Conservation (phyloP, 2,329 filamentous ascomycete genomes). For the Ceratocystis eucalypticola region DNA sequence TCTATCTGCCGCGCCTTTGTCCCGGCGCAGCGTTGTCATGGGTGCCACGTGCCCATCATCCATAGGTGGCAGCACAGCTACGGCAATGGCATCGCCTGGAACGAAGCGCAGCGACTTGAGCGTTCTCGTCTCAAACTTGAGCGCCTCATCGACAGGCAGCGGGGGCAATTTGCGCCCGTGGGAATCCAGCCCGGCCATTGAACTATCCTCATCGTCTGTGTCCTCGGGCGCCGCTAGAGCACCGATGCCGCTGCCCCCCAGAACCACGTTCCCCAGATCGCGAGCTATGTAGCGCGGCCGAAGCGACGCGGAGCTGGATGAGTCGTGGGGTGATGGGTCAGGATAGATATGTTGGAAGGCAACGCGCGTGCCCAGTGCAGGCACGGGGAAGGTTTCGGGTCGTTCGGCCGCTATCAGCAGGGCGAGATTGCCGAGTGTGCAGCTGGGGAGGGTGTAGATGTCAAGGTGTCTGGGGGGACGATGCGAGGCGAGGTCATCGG, state of each 20-base stretch:
- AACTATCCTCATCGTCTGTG: constrained; percentile 25
- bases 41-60: constrained; percentile 61
- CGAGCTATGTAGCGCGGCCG: constrained; percentile 54
- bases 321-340: constrained; percentile 40
- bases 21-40: constrained; percentile 36
- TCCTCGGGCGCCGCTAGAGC: constrained; percentile 24
- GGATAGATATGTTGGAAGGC: constrained; percentile 77
- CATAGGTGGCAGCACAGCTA: constrained; percentile 63
- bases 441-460: constrained; percentile 76
- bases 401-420: constrained; percentile 56
- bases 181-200: constrained; percentile 53
- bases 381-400: constrained; percentile 55
- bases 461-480: constrained; percentile 54
- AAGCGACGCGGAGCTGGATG: constrained; percentile 7
- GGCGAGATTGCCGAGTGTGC: constrained; percentile 68
- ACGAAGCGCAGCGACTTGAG: constrained; percentile 68
- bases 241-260: constrained; percentile 46
- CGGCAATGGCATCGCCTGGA: constrained; percentile 77
- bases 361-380: constrained; percentile 69
- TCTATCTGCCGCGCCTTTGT: constrained; percentile 25
- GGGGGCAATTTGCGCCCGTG: constrained; percentile 56
- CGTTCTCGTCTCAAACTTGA: constrained; percentile 55
- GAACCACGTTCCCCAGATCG: constrained; percentile 69
- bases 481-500: constrained; percentile 53
- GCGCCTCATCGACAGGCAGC: constrained; percentile 28